Conservation (phyloP, 2,329 filamentous ascomycete species). For the Tolypocladium sp. region DNA sequence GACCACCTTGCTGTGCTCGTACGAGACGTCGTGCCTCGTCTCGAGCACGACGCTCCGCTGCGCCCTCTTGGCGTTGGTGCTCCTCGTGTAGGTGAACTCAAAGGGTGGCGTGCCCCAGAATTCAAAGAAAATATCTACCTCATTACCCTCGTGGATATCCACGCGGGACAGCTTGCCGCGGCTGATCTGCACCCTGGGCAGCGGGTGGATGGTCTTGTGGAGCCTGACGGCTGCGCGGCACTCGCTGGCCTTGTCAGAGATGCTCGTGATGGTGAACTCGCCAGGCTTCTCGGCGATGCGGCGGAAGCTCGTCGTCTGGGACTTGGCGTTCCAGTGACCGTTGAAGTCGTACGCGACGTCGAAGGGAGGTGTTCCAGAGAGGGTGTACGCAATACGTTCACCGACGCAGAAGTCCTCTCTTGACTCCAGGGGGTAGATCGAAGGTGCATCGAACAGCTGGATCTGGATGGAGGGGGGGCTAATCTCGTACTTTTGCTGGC, state of each 20-base stretch:
- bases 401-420: slow-evolving; percentile 89
- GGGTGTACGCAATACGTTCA: slow-evolving; percentile 84
- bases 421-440: slow-evolving; percentile 79
- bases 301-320: slow-evolving; percentile 74
- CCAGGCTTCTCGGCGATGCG: slow-evolving; percentile 89
- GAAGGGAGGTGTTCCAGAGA: slow-evolving; percentile 86
- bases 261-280: slow-evolving; percentile 74
- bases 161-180: slow-evolving; percentile 72
- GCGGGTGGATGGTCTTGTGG: slow-evolving; percentile 76
- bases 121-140: slow-evolving; percentile 87
- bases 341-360: slow-evolving; percentile 89
- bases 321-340: slow-evolving; percentile 69
- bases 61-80: slow-evolving; percentile 72
- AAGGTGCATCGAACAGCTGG: slow-evolving; percentile 85
- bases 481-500: slow-evolving; percentile 66
- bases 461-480: slow-evolving; percentile 75
- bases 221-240: slow-evolving; percentile 76
- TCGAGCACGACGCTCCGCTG: slow-evolving; percentile 76
- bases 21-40: slow-evolving; percentile 78
- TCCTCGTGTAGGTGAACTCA: slow-evolving; percentile 93
- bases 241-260: slow-evolving; percentile 81
- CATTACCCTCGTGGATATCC: slow-evolving; percentile 94
- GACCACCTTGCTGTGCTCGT: slow-evolving; percentile 73
- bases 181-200: slow-evolving; percentile 85
- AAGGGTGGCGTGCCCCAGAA: slow-evolving; percentile 95